Evolutionary conservation across 345 rosid species (phyloP).

Genomic region (Acer campestre): DNA sequence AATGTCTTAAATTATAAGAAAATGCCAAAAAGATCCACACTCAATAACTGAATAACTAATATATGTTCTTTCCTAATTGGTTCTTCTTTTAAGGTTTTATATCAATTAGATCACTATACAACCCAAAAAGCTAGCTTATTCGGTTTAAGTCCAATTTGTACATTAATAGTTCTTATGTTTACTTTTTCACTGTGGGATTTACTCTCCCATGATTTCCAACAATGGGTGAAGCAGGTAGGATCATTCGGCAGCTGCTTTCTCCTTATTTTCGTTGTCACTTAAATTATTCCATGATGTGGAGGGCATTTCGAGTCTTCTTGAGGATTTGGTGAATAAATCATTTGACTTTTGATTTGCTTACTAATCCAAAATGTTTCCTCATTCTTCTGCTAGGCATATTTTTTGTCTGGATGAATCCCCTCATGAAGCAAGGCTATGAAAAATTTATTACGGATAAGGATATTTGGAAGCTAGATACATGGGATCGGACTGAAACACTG

Average conservation of each 20-base stretch:
- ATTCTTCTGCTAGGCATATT: constrained; percentile 43
- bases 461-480: constrained; percentile 85
- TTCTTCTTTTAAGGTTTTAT: neutral
- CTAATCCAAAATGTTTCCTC: constrained; percentile 14
- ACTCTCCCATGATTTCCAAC: neutral
- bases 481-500: constrained; percentile 92
- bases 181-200: neutral
- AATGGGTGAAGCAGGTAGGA: constrained; percentile 16
- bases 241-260: constrained; percentile 9
- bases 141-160: too few relatives aligned
- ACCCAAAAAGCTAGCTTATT: too few relatives aligned
- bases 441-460: constrained; percentile 93
- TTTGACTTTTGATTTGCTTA: constrained; percentile 8
- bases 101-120: too few relatives aligned
- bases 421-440: constrained; percentile 86
- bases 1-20: too few relatives aligned
- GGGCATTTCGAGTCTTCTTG: neutral
- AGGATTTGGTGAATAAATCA: neutral
- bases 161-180: too few relatives aligned
- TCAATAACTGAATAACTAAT: neutral
- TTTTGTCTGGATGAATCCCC: constrained; percentile 88
- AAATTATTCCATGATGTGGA: constrained; percentile 10
- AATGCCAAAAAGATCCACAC: too few relatives aligned
- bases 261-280: neutral
- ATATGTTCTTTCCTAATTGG: neutral